phyloP scores from a whole-genome alignment of 176 grass and related monocot species.

The Avena atlantica region DNA sequence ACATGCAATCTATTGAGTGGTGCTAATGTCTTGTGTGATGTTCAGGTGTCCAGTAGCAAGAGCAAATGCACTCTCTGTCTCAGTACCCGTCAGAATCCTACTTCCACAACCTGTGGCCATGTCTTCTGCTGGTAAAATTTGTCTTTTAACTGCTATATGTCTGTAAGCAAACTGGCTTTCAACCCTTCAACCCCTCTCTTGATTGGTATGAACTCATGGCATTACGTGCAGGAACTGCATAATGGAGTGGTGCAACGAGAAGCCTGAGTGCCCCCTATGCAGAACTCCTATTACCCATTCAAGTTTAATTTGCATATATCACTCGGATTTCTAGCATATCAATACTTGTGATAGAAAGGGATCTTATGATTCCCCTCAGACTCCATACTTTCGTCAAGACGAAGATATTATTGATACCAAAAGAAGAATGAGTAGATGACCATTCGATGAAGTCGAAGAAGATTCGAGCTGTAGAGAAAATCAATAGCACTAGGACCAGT shows the following conservation, averaged over 20 bases:
- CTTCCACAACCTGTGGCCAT: conserved; percentile 90
- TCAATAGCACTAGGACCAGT: conserved; percentile 5
- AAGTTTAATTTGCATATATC: conserved; percentile 93
- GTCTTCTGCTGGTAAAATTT: conserved; percentile 94
- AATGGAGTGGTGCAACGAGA: conserved; percentile 99
- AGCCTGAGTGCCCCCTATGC: conserved; percentile 95
- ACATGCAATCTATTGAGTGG: conserved; percentile 19
- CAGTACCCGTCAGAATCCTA: conserved; percentile 85
- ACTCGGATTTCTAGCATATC: conserved; percentile 83
- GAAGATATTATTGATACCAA: conserved; percentile 12
- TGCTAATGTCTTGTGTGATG: conserved; percentile 37
- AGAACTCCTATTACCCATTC: conserved; percentile 89
- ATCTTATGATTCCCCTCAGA: not conserved
- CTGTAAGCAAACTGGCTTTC: not conserved
- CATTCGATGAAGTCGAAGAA: not conserved
- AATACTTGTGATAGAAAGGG: not conserved
- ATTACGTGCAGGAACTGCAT: conserved; percentile 85
- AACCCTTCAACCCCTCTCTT: not conserved
- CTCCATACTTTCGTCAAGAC: not conserved
- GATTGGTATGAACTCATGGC: conserved; percentile 31
- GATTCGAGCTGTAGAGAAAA: conserved; percentile 30
- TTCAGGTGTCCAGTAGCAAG: conserved; percentile 61
- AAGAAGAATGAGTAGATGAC: not conserved
- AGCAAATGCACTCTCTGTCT: conserved; percentile 98
- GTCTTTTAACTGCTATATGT: not conserved